These are phyloP conservation scores for Colletotrichum lini DNA, from an alignment of 2,329 filamentous ascomycete species.

Conservation along the genomic window DNA sequence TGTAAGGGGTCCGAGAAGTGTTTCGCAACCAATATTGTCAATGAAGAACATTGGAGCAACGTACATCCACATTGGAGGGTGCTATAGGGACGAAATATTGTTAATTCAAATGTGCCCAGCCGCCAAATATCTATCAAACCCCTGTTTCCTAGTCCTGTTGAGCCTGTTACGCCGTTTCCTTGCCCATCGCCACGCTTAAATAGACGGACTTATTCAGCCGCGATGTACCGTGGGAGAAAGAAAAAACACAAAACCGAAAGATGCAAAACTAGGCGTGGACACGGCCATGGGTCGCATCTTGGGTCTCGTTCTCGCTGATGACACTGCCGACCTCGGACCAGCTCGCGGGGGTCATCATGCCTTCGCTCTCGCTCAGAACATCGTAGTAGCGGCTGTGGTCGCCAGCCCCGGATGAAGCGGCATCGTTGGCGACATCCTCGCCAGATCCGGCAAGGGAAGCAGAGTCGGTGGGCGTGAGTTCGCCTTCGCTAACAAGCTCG, in stretches of 20 bases:
- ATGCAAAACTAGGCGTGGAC: slow-evolving; percentile 49
- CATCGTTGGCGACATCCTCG: slow-evolving; percentile 63
- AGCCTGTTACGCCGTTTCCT: slow-evolving; percentile 32
- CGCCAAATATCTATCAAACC: slow-evolving; percentile 30
- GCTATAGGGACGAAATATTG: neutral
- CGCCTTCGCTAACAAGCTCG: slow-evolving; percentile 66
- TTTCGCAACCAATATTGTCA: neutral
- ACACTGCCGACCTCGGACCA: slow-evolving; percentile 78
- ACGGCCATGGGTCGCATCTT: slow-evolving; percentile 45
- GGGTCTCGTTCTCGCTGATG: slow-evolving; percentile 67
- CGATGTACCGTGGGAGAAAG: neutral
- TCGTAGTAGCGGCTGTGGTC: slow-evolving; percentile 62
- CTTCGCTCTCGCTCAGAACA: slow-evolving; percentile 72
- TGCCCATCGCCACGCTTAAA: slow-evolving; percentile 7
- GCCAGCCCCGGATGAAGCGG: slow-evolving; percentile 53
- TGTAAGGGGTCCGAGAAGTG: neutral
- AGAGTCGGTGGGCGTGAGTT: slow-evolving; percentile 72
- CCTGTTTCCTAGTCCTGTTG: slow-evolving; percentile 36
- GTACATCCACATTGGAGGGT: neutral
- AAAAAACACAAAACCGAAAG: slow-evolving; percentile 14
- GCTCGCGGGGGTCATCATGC: slow-evolving; percentile 71
- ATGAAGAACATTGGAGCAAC: neutral
- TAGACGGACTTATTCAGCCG: slow-evolving; percentile 5
- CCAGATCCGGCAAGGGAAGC: slow-evolving; percentile 67
- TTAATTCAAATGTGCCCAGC: slow-evolving; percentile 7